Evolutionary conservation across 208 protist genomes (phyloP).

Genomic region (Acanthamoeba royreba): DNA sequence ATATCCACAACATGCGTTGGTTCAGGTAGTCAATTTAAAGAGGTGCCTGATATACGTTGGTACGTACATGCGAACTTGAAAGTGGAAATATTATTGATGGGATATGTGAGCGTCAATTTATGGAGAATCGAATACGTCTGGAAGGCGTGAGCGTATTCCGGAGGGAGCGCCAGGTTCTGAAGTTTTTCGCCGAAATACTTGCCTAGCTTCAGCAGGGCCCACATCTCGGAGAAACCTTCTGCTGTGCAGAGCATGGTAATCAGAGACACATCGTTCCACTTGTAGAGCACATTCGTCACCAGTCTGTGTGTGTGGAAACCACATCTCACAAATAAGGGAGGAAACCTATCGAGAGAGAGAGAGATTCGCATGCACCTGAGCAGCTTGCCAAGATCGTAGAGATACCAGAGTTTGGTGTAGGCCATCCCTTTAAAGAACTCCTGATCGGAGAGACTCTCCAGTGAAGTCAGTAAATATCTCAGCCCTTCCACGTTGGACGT

Average conservation of each 20-base stretch:
- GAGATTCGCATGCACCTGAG: neutral
- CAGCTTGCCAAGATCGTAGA: constrained; percentile 19
- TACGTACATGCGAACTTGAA: constrained; percentile 38
- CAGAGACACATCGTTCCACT: neutral
- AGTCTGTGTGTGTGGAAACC: neutral
- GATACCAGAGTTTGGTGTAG: constrained; percentile 32
- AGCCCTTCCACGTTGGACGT: neutral
- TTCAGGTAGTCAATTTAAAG: neutral
- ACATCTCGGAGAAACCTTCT: neutral
- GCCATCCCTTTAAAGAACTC: neutral
- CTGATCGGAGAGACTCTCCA: neutral
- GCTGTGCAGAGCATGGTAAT: constrained; percentile 2
- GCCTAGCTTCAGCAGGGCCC: neutral
- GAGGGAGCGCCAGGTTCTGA: neutral
- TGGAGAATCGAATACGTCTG: neutral
- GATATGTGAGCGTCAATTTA: neutral
- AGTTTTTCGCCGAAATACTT: neutral
- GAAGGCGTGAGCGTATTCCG: neutral
- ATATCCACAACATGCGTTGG: neutral
- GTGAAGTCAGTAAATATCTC: neutral
- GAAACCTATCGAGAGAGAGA: neutral
- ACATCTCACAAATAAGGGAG: neutral
- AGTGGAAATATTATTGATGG: neutral
- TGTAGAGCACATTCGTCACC: constrained; percentile 27
- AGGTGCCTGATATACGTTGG: neutral